These are phyloP conservation scores for Gossypium arboreum DNA, from an alignment of 345 rosid species.

Conservation along the genomic window DNA sequence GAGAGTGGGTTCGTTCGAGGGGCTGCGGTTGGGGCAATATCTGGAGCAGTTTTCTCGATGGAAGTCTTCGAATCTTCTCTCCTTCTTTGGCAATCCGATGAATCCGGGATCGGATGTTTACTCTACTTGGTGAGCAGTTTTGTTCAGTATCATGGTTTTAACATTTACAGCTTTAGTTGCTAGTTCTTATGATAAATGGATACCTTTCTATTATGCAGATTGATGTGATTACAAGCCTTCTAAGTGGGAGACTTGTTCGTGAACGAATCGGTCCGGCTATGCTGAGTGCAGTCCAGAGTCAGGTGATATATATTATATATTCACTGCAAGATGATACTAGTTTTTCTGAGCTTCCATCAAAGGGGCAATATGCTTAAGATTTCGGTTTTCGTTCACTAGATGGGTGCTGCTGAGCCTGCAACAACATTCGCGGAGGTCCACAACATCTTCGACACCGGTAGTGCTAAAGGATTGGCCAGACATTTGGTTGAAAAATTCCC, in stretches of 20 bases:
- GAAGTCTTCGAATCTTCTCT: slow-evolving; percentile 97
- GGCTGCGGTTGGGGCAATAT: slow-evolving; percentile 93
- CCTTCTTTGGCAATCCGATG: slow-evolving; percentile 90
- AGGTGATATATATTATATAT: slow-evolving; percentile 40
- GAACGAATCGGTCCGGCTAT: slow-evolving; percentile 98
- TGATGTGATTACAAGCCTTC: slow-evolving; percentile 94
- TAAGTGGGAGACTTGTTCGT: slow-evolving; percentile 95
- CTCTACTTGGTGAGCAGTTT: slow-evolving; percentile 78
- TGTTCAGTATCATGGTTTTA: background rate
- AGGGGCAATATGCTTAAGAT: slow-evolving; percentile 13
- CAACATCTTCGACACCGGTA: slow-evolving; percentile 58
- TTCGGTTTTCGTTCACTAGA: slow-evolving; percentile 35
- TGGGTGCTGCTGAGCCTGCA: slow-evolving; percentile 71
- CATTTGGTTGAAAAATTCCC: slow-evolving; percentile 82
- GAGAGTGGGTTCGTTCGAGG: slow-evolving; percentile 97
- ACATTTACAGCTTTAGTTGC: background rate
- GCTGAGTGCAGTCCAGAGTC: slow-evolving; percentile 99
- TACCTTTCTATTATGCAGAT: slow-evolving; percentile 43
- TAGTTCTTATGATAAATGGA: background rate
- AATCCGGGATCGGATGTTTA: slow-evolving; percentile 81
- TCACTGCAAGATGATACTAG: background rate
- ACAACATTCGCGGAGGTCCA: slow-evolving; percentile 65
- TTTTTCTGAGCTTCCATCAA: background rate
- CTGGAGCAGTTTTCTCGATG: slow-evolving; percentile 97
- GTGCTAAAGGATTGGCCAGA: slow-evolving; percentile 68